Base-by-base conservation (phyloP, 306 rosid species). In the Vigna mungo region DNA sequence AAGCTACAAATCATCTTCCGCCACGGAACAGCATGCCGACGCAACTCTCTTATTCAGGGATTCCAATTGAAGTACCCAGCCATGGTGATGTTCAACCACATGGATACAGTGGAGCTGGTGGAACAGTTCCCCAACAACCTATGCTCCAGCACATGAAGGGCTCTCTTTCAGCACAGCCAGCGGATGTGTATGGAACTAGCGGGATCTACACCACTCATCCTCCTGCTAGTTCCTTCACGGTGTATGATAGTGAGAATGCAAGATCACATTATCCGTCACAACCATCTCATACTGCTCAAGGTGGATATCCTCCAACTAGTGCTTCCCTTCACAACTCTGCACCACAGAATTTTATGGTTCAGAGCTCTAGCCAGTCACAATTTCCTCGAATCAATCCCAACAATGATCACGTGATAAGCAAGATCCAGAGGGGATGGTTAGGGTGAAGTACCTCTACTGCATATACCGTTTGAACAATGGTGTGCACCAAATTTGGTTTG, bases 361-460 rank as follows among this genome's bases (percentile, higher is more conserved):
- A 84, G 52, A 86, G 83, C 79, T 90, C 88, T n/a, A 78, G 68
- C 74, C 88, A 84, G 49, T 68, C 87, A 6, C 96, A 88, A 34
- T 87, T 73, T 73, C 14, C 71, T 32, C 91, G 87, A 18, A 74
- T 78, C 84, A 95, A 92, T 49, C 98, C 93, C 16, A 85, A 88
- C 68, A 81, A 63, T 10, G 98, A 94, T 71, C 93, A 88, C 36
- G 90, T 84, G 44, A 89, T 75, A 5, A 87, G 88, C 18, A 87
- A 90, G 48, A 94, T 94, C 78, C 97, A 92, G 88, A 84, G 93
- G 75, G 94, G 88, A 51, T 90, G 96, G 94, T 90, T 87, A 69
- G 89, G 91, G 64, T 88, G 56, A 85, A 75, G 65, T 48, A 56
- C 36, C 58, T 69, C 56, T 51, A 2, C 4, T 32, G 72, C 70